phyloP scores from a whole-genome alignment of 495 filamentous ascomycete genomes.

The Apodospora peruviana region DNA sequence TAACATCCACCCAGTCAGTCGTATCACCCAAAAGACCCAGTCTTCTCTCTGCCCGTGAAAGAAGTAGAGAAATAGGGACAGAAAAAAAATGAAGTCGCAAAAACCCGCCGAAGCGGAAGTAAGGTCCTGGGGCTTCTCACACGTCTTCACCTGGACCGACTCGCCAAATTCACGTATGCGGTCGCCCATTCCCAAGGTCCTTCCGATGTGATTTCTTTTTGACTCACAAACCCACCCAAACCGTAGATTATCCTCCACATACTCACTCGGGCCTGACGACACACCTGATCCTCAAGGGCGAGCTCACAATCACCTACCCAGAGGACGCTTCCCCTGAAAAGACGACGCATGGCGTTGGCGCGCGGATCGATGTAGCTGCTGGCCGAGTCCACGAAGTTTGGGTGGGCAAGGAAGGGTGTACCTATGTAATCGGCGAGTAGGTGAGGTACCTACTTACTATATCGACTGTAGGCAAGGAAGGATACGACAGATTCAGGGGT shows the following conservation, averaged over 20 bases:
- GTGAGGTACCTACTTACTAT: constrained; percentile 27
- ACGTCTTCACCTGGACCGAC: constrained; percentile 81
- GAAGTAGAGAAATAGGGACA: too few relatives aligned
- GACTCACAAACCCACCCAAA: neutral
- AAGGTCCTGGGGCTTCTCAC: constrained; percentile 66
- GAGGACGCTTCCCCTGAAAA: constrained; percentile 53
- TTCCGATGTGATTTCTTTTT: neutral
- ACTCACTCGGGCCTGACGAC: constrained; percentile 65
- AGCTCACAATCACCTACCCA: constrained; percentile 69
- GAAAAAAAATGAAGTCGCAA: too few relatives aligned
- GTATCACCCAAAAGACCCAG: too few relatives aligned
- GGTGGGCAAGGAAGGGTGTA: constrained; percentile 73
- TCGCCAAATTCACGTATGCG: constrained; percentile 50
- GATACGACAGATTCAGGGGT: too few relatives aligned
- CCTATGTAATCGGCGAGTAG: constrained; percentile 83
- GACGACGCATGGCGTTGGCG: constrained; percentile 62
- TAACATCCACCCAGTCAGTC: too few relatives aligned
- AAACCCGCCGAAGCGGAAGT: constrained; percentile 62
- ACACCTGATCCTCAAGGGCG: constrained; percentile 67
- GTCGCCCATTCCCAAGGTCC: neutral
- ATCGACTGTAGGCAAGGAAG: too few relatives aligned
- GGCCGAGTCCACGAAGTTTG: constrained; percentile 74
- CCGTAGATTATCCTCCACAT: constrained; percentile 67
- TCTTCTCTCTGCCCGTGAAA: too few relatives aligned
- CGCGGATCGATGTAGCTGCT: constrained; percentile 71